phyloP scores from a whole-genome alignment of 345 rosid species.

The Passiflora organensis region DNA sequence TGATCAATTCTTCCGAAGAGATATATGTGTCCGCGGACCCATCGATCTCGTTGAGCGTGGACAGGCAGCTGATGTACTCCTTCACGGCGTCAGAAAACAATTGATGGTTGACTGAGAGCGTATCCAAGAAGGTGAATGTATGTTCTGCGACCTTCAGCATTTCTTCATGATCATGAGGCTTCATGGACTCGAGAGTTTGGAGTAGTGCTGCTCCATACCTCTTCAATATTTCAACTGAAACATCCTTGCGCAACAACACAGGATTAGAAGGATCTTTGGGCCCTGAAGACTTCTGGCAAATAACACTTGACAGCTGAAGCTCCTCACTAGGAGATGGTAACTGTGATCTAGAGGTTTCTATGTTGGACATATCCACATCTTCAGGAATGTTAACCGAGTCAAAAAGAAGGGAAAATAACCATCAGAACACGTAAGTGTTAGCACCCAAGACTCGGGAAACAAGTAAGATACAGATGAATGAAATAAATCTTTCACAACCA shows the following conservation, averaged over 20 bases:
- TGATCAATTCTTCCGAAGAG: constrained; percentile 22
- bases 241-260: not conserved
- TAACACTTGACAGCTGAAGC: constrained; percentile 11
- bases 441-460: not conserved
- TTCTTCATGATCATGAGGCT: not conserved
- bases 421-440: not conserved
- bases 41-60: not conserved
- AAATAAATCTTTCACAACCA: not conserved
- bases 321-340: constrained; percentile 6
- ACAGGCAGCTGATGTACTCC: not conserved
- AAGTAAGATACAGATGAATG: not conserved
- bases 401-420: constrained; percentile 11
- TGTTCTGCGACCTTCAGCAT: constrained; percentile 7
- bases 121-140: not conserved
- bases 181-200: constrained; percentile 1
- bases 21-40: not conserved
- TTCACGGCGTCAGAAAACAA: constrained; percentile 4
- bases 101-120: not conserved
- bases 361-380: not conserved
- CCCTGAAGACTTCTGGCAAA: constrained; percentile 7
- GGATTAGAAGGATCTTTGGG: not conserved
- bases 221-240: not conserved
- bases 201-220: constrained; percentile 6
- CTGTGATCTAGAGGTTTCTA: constrained; percentile 2
- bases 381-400: constrained; percentile 6